These are phyloP conservation scores for Brassica napus DNA, from an alignment of 345 rosid genomes.

Conservation along the genomic window DNA sequence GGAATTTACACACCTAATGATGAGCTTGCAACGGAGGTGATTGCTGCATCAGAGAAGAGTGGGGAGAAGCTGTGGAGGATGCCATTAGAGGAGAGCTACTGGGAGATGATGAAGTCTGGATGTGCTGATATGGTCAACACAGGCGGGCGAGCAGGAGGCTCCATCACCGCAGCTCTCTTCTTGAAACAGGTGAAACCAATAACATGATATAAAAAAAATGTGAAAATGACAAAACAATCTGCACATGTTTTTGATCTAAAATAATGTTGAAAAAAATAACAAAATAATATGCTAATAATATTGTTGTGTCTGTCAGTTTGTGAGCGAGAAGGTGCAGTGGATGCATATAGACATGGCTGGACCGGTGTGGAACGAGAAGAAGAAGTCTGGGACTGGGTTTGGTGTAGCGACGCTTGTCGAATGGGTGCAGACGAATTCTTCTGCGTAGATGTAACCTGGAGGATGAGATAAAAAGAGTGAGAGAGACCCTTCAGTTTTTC, in stretches of 20 bases:
- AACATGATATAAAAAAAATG: background rate
- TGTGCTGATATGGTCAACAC: constrained; percentile 96
- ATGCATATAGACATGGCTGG: constrained; percentile 99
- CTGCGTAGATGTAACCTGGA: constrained; percentile 33
- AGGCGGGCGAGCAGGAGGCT: constrained; percentile 79
- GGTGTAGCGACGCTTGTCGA: constrained; percentile 87
- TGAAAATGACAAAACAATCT: background rate
- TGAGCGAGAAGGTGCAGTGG: constrained; percentile 89
- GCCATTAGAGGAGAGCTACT: constrained; percentile 96
- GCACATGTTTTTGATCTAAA: background rate
- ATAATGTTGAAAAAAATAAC: background rate
- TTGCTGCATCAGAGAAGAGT: constrained; percentile 64
- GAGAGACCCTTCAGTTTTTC: background rate
- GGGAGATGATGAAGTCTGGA: constrained; percentile 98
- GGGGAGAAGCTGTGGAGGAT: constrained; percentile 99
- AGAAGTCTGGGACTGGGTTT: constrained; percentile 74
- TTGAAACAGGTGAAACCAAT: constrained; percentile 70
- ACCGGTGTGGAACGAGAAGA: constrained; percentile 91
- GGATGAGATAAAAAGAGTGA: constrained; percentile 1
- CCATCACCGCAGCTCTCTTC: constrained; percentile 92
- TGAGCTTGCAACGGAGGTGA: constrained; percentile 78
- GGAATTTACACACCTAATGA: constrained; percentile 90
- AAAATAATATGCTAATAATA: background rate
- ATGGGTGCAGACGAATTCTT: constrained; percentile 82
- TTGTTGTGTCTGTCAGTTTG: constrained; percentile 50